These are phyloP conservation scores for Themeda triandra DNA, from an alignment of 176 grass and related monocot genomes.

Conservation along the genomic window DNA sequence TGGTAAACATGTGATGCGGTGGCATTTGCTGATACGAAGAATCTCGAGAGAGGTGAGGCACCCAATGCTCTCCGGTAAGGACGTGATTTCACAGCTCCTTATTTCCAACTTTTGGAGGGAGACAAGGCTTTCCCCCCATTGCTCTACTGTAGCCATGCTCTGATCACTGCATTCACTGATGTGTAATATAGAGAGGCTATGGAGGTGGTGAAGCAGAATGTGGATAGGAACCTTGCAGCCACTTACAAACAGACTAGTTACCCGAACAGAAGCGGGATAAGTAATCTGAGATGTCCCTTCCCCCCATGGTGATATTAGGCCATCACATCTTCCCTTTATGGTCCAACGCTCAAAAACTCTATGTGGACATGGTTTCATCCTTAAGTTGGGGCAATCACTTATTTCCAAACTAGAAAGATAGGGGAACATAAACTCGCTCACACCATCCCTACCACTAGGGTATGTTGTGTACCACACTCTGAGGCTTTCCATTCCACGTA, in stretches of 20 bases:
- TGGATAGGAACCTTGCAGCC: not conserved
- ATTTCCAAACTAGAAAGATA: not conserved
- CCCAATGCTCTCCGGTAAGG: too few species aligned
- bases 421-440: not conserved
- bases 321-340: not conserved
- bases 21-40: too few species aligned
- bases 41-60: too few species aligned
- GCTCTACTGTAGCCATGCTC: too few species aligned
- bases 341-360: not conserved
- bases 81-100: too few species aligned
- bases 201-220: not conserved
- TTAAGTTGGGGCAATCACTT: not conserved
- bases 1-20: too few species aligned
- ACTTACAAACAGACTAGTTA: fast-evolving
- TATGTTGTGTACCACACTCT: not conserved
- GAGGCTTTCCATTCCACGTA: not conserved
- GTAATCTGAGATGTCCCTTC: too few species aligned
- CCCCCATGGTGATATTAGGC: not conserved
- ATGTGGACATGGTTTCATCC: not conserved
- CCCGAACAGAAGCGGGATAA: not conserved
- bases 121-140: too few species aligned
- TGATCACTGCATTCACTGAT: not conserved
- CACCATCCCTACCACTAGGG: not conserved
- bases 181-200: fast-evolving
- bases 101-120: too few species aligned